phyloP scores from a whole-genome alignment of 257 asterid species.

The Coffea eugenioides region DNA sequence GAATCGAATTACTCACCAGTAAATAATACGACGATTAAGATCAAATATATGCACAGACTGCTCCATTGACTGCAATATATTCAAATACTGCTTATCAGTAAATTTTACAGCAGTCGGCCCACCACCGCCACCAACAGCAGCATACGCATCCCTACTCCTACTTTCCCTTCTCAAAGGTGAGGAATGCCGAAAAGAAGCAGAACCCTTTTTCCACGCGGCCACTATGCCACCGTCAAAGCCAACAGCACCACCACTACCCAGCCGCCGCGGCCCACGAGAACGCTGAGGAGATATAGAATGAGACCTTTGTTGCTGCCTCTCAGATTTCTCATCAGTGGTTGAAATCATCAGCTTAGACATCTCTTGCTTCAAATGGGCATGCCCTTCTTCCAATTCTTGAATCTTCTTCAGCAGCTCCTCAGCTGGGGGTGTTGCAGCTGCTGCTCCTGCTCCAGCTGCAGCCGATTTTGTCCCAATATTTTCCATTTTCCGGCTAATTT shows the following conservation, averaged over 20 bases:
- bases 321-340: conserved; percentile 24
- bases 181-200: conserved; percentile 58
- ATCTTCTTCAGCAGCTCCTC: conserved; percentile 91
- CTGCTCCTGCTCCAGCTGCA: conserved; percentile 22
- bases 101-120: conserved; percentile 57
- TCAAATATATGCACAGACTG: conserved; percentile 80
- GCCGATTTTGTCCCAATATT: conserved; percentile 26
- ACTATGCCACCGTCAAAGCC: conserved; percentile 32
- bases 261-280: conserved; percentile 40
- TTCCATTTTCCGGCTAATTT: conserved; percentile 38
- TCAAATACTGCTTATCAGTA: conserved; percentile 72
- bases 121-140: conserved; percentile 21
- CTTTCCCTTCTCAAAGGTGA: conserved; percentile 87
- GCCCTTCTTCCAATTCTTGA: conserved; percentile 73
- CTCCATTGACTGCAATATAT: conserved; percentile 90
- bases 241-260: conserved; percentile 27
- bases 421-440: conserved; percentile 45
- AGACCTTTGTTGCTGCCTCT: conserved; percentile 55
- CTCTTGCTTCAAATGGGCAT: conserved; percentile 76
- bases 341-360: conserved; percentile 60
- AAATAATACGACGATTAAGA: conserved; percentile 54
- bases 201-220: conserved; percentile 61
- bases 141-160: conserved; percentile 25
- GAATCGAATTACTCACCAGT: conserved; percentile 62
- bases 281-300: conserved; percentile 81